phyloP scores from a whole-genome alignment of 2,329 filamentous ascomycete genomes.

The Hansfordia pulvinata region DNA sequence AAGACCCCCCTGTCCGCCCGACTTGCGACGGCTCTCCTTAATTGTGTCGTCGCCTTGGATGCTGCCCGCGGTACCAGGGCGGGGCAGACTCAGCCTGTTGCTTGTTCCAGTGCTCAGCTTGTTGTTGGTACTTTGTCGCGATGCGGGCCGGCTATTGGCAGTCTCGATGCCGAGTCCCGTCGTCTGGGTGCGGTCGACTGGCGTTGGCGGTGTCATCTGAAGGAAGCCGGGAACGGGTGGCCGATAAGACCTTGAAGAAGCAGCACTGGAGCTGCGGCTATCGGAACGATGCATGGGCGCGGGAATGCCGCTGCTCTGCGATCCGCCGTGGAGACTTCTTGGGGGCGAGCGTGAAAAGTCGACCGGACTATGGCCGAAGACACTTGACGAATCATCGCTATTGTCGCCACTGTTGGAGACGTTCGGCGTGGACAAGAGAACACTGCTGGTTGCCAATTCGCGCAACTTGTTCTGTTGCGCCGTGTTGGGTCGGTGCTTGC shows the following conservation, averaged over 20 bases:
- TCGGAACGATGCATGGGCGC: constrained; percentile 24
- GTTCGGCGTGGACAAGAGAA: constrained; percentile 38
- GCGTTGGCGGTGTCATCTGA: constrained; percentile 17
- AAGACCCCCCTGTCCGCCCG: constrained; percentile 17
- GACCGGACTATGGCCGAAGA: constrained; percentile 37
- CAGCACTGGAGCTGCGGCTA: constrained; percentile 40
- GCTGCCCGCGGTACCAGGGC: not conserved
- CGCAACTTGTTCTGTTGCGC: constrained; percentile 68
- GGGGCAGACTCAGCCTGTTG: constrained; percentile 5
- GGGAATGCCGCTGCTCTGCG: constrained; percentile 33
- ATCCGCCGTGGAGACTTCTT: constrained; percentile 33
- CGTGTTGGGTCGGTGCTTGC: constrained; percentile 69
- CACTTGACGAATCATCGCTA: constrained; percentile 42
- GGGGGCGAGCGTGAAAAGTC: constrained; percentile 48
- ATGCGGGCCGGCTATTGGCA: not conserved
- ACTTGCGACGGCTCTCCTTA: constrained; percentile 10
- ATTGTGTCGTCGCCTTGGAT: constrained; percentile 2
- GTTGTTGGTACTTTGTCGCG: constrained; percentile 10
- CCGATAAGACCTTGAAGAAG: constrained; percentile 27
- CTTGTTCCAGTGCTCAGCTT: constrained; percentile 6
- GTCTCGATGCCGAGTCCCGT: constrained; percentile 13
- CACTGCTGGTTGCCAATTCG: constrained; percentile 69
- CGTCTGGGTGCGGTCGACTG: constrained; percentile 7
- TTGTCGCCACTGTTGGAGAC: constrained; percentile 29
- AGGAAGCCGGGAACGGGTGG: constrained; percentile 15